Evolutionary conservation across 2,329 filamentous ascomycete species (phyloP), one percentile per base, ranked within the genome.

Genomic region (Pseudocercospora macadamiae): DNA sequence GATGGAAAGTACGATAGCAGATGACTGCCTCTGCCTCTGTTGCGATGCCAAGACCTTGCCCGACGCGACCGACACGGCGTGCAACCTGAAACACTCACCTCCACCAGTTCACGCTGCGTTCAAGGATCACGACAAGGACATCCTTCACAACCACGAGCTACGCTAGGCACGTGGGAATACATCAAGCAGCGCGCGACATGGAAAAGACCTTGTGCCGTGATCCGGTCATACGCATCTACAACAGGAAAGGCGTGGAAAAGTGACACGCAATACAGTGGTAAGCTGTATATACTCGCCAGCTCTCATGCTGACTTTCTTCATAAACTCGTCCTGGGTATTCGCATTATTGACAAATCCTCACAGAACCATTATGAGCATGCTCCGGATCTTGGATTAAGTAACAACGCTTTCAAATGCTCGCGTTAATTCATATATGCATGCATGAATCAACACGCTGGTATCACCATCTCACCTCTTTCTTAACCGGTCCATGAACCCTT

Each of bases 401-500:
- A 49, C 45, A 18, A 49, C 45, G 45, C 45, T 49, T 19, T 8
- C 10, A 28, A 32, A 49, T 32, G 14, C 45, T 48, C 25, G 44
- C 44, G 18, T 48, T 19, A 26, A 48, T 8, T 57, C 42, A 32
- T 32, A 7, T 32, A 62, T 59, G 55, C 60, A 59, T 62, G 60
- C 45, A 52, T 39, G 55, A 18, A 59, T 55, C 14, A 34, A 28
- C 16, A 25, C 48, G 37, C 54, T 28, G 26, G 36, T 55, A 32
- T 51, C 39, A 47, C 21, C 16, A 39, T 39, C 36, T n/a, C 36
- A 18, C 34, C 36, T 2, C 37, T 25, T 25, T 55, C 42, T 49
- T 71, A 74, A 64, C 69, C 73, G 59, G 70, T 66, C 45, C 45
- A 49, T 39, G 68, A 71, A 36, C 71, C 71, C 66, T 70, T 71